Evolutionary conservation across 2,329 filamentous ascomycete genomes (phyloP), one percentile per base, ranked within the genome.

Genomic region (Xylariaceae sp.): DNA sequence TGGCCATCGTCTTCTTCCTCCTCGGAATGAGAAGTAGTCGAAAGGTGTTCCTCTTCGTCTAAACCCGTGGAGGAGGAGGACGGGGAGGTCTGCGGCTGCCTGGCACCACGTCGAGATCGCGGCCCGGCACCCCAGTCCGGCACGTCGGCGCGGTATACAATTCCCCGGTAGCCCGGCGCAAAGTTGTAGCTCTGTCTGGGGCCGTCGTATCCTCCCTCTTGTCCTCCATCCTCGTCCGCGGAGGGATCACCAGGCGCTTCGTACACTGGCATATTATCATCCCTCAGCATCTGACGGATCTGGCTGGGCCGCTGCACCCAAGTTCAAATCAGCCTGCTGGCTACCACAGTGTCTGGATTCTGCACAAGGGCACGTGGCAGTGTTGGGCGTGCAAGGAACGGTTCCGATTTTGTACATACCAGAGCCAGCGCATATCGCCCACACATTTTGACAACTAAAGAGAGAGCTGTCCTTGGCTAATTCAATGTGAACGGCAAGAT

Each of bases 111-210:
- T 19, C 41, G 42, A 31, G 46, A 41, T 52, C 52, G 51, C 12
- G 63, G 61, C 1, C 72, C 71, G 11, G 73, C 70, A n/a, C 77
- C 78, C 47, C 68, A 66, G 42, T 83, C 78, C 9, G 79, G 72
- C 5, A 75, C 73, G 36, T 88, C 78, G 23, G 87, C 87, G 43
- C 88, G 79, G 59, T 94, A 95, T 17, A 97, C 85, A 16, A 92
- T 70, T 23, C 92, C 90, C 55, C 84, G 74, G 46, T 88, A 85
- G 0, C 89, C 85, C 0, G 92, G 92, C 0, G 90, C 88, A 58
- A 98, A 94, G 60, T 97, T 97, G 67, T 94, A 95, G 24, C 77
- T 88, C 56, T 87, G 84, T 26, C 85, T 76, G 1, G 77, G 76
- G 1, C 68, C 64, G 13, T 29, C 15, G 16, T 39, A 35, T 16